Evolutionary conservation across 768 basidiomycete genomes (phyloP), one percentile per base, ranked within the genome.

Genomic region (Mycena galericulata): DNA sequence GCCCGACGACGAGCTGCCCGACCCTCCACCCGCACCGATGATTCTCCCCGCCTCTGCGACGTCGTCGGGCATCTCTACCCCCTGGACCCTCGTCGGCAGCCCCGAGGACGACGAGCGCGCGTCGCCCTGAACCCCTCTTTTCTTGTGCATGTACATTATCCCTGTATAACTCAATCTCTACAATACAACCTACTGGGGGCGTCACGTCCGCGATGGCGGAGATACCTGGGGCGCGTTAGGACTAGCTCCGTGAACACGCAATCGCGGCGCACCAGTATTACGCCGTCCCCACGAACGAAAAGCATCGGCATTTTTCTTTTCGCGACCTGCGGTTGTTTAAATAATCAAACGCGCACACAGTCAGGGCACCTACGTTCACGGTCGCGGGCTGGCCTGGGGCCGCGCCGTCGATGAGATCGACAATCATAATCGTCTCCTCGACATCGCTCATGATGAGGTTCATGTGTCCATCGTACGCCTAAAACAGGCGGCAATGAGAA

Each of bases 391-490:
- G 85, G 3, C 83, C 83, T 63, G 86, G 85, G 10, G 85, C 80
- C 14, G 82, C 88, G 46, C 86, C 87, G 38, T 97, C 96, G n/a
- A 98, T 95, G 69, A 98, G 86, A 82, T 99, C 98, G 76, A 98
- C 99, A 22, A 98, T 98, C 89, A 97, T 93, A 69, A 99, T 95
- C 3, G 93, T 96, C 83, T 99, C 98, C 78, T 98, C 97, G 18
- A 98, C 98, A 76, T 98, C 95, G 74, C 95, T 96, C 74, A 99
- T 86, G 70, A 99, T 98, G 74, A 99, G 86, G 79, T 99, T 99
- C 98, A 99, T 99, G 80, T 99, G 98, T n/a, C 97, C 98, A 82
- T 99, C 98, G 76, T 99, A 99, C 24, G 98, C 98, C 98, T 99
- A 75, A 15, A 72, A 68, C 64, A 30, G 4, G 67, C 70, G 49